Evolutionary conservation across 768 basidiomycete species (phyloP), one percentile per base, ranked within the genome.

Genomic region (Pleurotus cornucopiae): DNA sequence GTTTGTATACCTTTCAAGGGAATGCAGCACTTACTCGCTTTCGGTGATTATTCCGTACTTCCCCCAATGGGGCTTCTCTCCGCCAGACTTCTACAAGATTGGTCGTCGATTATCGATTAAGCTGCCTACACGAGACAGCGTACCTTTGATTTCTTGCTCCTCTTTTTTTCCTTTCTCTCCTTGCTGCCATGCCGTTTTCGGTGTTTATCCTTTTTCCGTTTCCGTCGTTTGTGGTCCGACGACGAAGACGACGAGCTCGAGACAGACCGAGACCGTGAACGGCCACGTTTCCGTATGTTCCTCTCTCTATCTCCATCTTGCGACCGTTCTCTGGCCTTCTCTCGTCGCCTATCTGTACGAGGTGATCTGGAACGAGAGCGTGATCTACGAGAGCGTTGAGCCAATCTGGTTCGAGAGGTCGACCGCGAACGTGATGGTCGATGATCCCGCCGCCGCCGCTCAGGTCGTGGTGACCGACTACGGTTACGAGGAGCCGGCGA

Each of bases 1-100:
- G 46, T 55, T 46, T 49, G 34, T 34, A 39, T 12, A 13, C 37
- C 2, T 43, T 13, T 39, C 49, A 25, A 46, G 21, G 7, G 53
- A 44, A 61, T 49, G 13, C 37, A 47, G 53, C 14, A 77, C 90
- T 65, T 62, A 96, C 94, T 96, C 93, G 2, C 81, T 66, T 64
- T 95, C 94, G 26, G 80, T 80, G 56, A 97, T 93, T 54, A 91
- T 80, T 2, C 94, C 94, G 69, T 89, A 88, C 69, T 91, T 93
- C 13, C 94, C 94, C 93, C 93, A 97, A 61, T 92, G 86, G 14
- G 83, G 75, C 7, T 81, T 80, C 23, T 73, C 79, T 16, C 73
- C 74, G 7, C 76, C 77, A 61, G 83, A 82, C 69, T 85, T 85
- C 73, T 86, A 75, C 74, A 82, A 60, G 48, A 54, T 46, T 11